Percentiles rank a stretch among this genome's conserved stretches.
Evolutionary conservation across 768 basidiomycete species (phyloP).

Genomic region (Russula abietina): DNA sequence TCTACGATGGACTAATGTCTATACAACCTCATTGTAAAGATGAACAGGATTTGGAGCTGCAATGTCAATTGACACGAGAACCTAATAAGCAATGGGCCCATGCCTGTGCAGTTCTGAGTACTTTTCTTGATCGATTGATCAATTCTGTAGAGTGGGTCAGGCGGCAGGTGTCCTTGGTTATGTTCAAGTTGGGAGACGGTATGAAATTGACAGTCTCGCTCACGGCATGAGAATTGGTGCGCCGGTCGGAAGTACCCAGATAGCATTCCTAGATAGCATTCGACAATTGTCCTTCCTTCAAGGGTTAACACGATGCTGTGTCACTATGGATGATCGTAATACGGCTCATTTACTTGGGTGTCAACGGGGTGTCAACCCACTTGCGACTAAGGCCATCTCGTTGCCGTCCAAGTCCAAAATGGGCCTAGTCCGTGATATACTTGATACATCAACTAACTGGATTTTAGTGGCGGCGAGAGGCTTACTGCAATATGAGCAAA

Average conservation of each 20-base stretch:
- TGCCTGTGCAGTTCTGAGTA: background rate
- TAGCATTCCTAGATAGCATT: background rate
- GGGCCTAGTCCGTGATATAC: background rate
- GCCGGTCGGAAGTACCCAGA: background rate
- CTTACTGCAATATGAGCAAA: background rate
- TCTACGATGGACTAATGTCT: too few relatives aligned
- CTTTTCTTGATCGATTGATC: too few relatives aligned
- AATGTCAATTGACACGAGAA: background rate
- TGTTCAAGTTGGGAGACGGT: background rate
- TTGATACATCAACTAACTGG: background rate
- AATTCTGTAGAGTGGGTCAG: background rate
- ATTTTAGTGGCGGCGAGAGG: background rate
- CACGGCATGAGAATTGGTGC: background rate
- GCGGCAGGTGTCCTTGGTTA: background rate
- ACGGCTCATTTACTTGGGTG: background rate
- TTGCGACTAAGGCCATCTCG: background rate
- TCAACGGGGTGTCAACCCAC: background rate
- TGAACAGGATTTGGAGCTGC: background rate
- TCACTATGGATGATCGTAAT: background rate
- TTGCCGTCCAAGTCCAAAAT: background rate
- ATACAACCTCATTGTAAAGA: too few relatives aligned
- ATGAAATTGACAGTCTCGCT: background rate
- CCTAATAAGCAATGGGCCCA: background rate
- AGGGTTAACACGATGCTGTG: background rate
- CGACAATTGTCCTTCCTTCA: background rate